phyloP scores from a whole-genome alignment of 768 basidiomycete genomes.

The Leccinum rimulosum region DNA sequence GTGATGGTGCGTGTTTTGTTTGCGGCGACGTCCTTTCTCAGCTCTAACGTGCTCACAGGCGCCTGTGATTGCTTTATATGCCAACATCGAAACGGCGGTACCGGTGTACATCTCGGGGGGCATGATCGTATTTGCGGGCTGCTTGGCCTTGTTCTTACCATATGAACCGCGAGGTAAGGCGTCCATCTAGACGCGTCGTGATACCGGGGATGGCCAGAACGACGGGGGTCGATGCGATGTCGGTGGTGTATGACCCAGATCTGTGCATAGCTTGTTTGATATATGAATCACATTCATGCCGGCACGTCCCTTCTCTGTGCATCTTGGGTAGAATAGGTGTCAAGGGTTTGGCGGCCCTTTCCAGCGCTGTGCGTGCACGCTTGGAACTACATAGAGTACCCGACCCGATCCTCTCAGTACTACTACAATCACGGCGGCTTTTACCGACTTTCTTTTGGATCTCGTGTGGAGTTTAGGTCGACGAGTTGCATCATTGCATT shows the following conservation, averaged over 20 bases:
- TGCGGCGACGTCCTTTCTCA: not conserved
- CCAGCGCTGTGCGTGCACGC: too few species aligned
- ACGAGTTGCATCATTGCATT: too few species aligned
- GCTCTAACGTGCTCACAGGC: conserved; percentile 41
- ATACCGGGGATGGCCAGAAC: not conserved
- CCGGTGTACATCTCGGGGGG: conserved; percentile 74
- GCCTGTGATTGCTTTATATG: conserved; percentile 69
- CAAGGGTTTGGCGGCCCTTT: too few species aligned
- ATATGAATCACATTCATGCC: not conserved
- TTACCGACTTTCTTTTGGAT: too few species aligned
- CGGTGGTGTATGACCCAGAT: not conserved
- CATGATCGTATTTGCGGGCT: conserved; percentile 58
- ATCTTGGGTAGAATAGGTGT: too few species aligned
- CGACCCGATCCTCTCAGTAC: too few species aligned
- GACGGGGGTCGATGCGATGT: not conserved
- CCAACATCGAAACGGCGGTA: conserved; percentile 58
- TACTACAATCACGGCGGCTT: too few species aligned
- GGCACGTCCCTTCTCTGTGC: too few species aligned
- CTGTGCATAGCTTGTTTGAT: not conserved
- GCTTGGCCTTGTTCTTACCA: conserved; percentile 60
- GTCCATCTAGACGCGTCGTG: conserved; percentile 47
- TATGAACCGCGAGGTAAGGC: conserved; percentile 76
- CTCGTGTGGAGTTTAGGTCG: too few species aligned
- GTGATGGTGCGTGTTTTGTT: conserved; percentile 46
- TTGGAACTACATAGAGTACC: too few species aligned